Evolutionary conservation across 129 eudicot genomes (phyloP).

Genomic region (Pittosporum tobira): DNA sequence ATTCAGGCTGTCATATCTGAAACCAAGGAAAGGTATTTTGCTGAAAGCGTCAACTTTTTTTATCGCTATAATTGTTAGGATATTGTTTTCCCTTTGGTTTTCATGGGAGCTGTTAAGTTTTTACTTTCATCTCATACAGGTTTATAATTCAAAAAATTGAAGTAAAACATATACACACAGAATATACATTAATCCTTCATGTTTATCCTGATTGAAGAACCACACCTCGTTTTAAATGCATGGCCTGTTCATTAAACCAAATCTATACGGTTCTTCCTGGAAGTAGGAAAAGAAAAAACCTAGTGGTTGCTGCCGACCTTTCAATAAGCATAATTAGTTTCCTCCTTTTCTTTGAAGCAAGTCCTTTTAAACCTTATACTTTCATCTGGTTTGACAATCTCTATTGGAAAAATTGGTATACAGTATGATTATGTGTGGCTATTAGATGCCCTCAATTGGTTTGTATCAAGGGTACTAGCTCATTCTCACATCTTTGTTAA

Average conservation of each 20-base stretch:
- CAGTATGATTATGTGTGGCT: too few species aligned
- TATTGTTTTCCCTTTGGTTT: neutral
- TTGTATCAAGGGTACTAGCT: too few species aligned
- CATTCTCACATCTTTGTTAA: too few species aligned
- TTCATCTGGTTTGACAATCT: too few species aligned
- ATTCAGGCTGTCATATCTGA: slow-evolving; percentile 37
- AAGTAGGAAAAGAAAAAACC: too few species aligned
- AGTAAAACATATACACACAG: neutral
- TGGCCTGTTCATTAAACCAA: neutral
- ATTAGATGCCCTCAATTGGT: too few species aligned
- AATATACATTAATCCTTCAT: slow-evolving; percentile 1
- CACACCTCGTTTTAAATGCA: neutral
- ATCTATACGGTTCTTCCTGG: too few species aligned
- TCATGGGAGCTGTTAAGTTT: neutral
- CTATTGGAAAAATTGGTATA: too few species aligned
- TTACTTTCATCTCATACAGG: neutral
- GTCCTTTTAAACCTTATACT: too few species aligned
- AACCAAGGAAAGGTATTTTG: slow-evolving; percentile 42
- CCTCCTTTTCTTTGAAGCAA: too few species aligned
- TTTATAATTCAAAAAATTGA: neutral
- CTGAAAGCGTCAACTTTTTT: neutral
- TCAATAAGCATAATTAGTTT: too few species aligned
- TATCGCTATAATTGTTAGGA: neutral
- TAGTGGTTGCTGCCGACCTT: too few species aligned
- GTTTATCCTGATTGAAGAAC: neutral